Percentiles rank a stretch among this genome's conserved stretches.
phyloP scores from a whole-genome alignment of 345 rosid genomes.

The Gossypioides kirkii region DNA sequence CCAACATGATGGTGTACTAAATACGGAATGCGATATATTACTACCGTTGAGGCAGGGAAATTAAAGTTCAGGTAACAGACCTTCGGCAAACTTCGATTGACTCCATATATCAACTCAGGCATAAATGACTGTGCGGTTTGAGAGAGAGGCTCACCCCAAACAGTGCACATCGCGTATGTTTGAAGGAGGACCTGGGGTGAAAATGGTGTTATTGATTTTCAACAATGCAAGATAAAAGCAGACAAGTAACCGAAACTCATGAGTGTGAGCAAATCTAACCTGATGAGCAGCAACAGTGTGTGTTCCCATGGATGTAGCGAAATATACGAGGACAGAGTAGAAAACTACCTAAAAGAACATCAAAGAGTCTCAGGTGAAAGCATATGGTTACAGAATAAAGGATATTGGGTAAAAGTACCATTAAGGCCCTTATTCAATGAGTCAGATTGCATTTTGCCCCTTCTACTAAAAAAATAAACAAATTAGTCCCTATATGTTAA shows the following conservation, averaged over 20 bases:
- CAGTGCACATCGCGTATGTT: slow-evolving; percentile 53
- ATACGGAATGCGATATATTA: neutral
- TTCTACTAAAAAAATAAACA: too few species aligned
- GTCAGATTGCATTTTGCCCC: too few species aligned
- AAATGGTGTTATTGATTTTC: neutral
- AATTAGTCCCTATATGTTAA: too few species aligned
- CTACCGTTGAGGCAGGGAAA: slow-evolving; percentile 5
- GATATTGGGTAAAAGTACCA: too few species aligned
- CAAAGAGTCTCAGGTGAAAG: slow-evolving; percentile 18
- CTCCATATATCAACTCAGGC: slow-evolving; percentile 82
- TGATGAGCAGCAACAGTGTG: slow-evolving; percentile 81
- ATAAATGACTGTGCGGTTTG: slow-evolving; percentile 94
- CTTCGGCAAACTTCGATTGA: slow-evolving; percentile 53
- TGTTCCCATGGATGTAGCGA: slow-evolving; percentile 86
- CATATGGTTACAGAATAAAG: slow-evolving; percentile 5
- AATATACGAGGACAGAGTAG: slow-evolving; percentile 69
- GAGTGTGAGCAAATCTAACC: slow-evolving; percentile 31
- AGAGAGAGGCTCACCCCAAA: slow-evolving; percentile 87
- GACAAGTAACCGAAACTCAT: neutral
- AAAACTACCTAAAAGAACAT: slow-evolving; percentile 58
- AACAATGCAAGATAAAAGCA: slow-evolving; percentile 9
- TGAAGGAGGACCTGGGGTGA: slow-evolving; percentile 66
- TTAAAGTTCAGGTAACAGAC: slow-evolving; percentile 25
- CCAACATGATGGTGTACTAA: neutral
- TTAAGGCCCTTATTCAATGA: too few species aligned